phyloP scores from a whole-genome alignment of 805 yeast species.

The Nakazawaea sp. region DNA sequence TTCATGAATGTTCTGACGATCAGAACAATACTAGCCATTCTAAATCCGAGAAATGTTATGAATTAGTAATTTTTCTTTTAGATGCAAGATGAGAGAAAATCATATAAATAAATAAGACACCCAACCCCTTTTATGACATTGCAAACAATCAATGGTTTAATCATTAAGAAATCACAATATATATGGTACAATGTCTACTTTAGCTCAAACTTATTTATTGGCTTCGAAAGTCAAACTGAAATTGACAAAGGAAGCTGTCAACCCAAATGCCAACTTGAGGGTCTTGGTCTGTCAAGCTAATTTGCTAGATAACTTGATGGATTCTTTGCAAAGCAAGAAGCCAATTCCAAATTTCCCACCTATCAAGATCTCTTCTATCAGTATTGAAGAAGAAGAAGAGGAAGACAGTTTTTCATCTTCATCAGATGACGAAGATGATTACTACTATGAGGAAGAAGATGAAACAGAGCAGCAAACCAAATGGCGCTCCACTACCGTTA shows the following conservation, averaged over 20 bases:
- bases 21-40: too few relatives aligned
- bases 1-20: too few relatives aligned
- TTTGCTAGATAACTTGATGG: constrained; percentile 60
- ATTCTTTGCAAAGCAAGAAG: constrained; percentile 27
- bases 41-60: too few relatives aligned
- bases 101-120: not conserved
- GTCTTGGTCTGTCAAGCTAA: constrained; percentile 65
- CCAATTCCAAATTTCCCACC: constrained; percentile 23
- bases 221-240: constrained; percentile 62
- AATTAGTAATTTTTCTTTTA: too few relatives aligned
- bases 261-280: constrained; percentile 50
- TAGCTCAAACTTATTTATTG: constrained; percentile 49
- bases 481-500: too few relatives aligned
- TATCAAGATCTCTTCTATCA: constrained; percentile 15
- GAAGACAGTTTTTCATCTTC: constrained; percentile 13
- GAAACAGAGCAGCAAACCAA: constrained; percentile 7
- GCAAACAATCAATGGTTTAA: not conserved
- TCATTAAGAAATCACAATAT: too few relatives aligned
- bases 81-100: too few relatives aligned
- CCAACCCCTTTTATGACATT: not conserved
- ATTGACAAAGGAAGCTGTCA: constrained; percentile 54
- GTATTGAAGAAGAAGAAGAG: constrained; percentile 16
- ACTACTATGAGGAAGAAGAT: constrained; percentile 13
- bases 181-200: constrained; percentile 16
- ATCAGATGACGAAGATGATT: constrained; percentile 14